Evolutionary conservation across 116 monocot genomes (phyloP), one percentile per base, ranked within the genome.

Genomic region (Thalassia testudinum): DNA sequence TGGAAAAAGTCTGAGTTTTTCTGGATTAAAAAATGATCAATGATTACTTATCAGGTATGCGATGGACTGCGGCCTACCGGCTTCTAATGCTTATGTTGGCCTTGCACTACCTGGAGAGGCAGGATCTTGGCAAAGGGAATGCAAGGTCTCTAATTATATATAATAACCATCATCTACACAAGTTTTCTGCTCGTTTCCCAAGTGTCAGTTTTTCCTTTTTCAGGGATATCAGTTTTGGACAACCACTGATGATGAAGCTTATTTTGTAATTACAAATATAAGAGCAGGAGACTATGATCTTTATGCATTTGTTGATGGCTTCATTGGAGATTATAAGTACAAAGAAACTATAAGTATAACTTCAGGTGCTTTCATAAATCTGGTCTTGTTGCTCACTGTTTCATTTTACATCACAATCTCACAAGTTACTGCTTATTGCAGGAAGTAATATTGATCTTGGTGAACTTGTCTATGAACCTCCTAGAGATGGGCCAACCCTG

Each of bases 111-210:
- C 92, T 24, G 92, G 83, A 62, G 87, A 80, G 50, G 49, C 62
- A 12, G 92, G 92, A 26, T 92, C 92, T 14, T 92, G 92, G 92
- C 83, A 86, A 71, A 83, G 75, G 64, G 92, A 92, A 80, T 83
- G 80, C 92, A 92, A 92, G 83, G 67, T 67, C 43, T 10, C 21
- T 3, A 37, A 21, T 10, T 34, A 5, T 10, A 34, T 34, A 34
- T 34, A 34, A 34, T 3, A 34, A 10, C 10, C 10, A 34, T 34
- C 6, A 10, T 10, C 30, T 5, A 5, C 6, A 34, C 10, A 34
- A 34, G 30, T 34, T 34, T 10, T 34, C 6, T 34, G 30, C 30
- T 34, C 10, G 30, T 34, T 34, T 34, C 10, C 30, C 30, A 5
- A 5, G 30, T 34, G n/a, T n/a, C n/a, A 34, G 30, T 34, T 3